A percentile compares a stretch with the other conserved stretches of the same genome.
Conservation (phyloP, 495 filamentous ascomycete species). For the Xylaria telfairii region DNA sequence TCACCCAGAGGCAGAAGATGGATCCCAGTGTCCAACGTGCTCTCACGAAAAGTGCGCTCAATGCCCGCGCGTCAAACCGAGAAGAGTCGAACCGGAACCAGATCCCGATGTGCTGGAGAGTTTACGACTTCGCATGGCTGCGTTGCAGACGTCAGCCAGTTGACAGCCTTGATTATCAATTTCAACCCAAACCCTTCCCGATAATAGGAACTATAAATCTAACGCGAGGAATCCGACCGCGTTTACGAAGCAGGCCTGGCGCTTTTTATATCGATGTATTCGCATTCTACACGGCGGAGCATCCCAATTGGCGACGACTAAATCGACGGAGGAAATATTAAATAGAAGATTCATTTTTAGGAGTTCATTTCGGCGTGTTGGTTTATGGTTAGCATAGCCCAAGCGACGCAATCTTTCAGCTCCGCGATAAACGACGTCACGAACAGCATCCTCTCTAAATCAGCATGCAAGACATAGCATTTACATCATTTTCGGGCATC, state of each 20-base stretch:
- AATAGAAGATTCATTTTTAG: constrained; percentile 19
- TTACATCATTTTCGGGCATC: constrained; percentile 8
- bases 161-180: constrained; percentile 19
- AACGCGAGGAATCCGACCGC: background rate
- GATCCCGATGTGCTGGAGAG: constrained; percentile 69
- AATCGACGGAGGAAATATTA: background rate
- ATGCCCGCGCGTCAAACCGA: constrained; percentile 57
- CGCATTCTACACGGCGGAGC: constrained; percentile 13
- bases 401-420: background rate
- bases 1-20: constrained; percentile 47
- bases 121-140: constrained; percentile 46
- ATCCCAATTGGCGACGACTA: background rate
- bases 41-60: constrained; percentile 59
- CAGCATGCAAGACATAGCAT: constrained; percentile 30
- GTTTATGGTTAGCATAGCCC: constrained; percentile 16
- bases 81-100: constrained; percentile 64
- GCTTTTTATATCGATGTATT: background rate
- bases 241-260: background rate
- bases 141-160: constrained; percentile 29
- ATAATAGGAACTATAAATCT: background rate
- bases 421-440: constrained; percentile 34
- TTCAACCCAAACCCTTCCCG: background rate
- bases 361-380: constrained; percentile 13
- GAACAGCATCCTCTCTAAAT: constrained; percentile 38
- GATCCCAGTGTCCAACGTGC: constrained; percentile 65